Conservation (phyloP, 2,329 filamentous ascomycete genomes). For the Fusarium virguliforme region DNA sequence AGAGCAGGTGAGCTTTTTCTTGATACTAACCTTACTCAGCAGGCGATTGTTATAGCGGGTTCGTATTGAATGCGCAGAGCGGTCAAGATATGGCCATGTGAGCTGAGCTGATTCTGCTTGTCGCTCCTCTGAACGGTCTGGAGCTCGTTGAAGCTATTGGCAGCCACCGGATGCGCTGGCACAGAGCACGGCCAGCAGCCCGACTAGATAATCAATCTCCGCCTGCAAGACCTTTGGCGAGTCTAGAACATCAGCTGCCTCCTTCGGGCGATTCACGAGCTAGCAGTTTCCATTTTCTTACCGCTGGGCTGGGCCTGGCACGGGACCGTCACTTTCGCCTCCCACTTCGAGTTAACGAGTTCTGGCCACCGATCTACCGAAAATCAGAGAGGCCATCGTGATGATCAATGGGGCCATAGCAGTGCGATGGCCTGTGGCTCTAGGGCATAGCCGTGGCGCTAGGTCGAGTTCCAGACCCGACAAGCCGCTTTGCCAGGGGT, state of each 20-base stretch:
- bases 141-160: not conserved
- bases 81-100: not conserved
- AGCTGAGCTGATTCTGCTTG: not conserved
- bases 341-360: not conserved
- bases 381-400: not conserved
- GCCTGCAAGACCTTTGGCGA: not conserved
- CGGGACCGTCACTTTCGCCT: not conserved
- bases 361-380: too few relatives aligned
- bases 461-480: conserved; percentile 1
- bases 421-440: not conserved
- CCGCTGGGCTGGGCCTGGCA: not conserved
- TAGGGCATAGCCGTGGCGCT: not conserved
- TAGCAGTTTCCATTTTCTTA: not conserved
- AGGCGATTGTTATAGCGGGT: not conserved
- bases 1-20: not conserved
- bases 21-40: too few relatives aligned
- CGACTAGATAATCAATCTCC: not conserved
- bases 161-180: not conserved
- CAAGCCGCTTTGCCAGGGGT: not conserved
- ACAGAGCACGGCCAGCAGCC: not conserved
- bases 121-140: not conserved
- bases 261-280: not conserved
- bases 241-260: not conserved
- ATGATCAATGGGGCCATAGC: not conserved
- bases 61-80: not conserved